Base-by-base conservation (phyloP, 2,329 filamentous ascomycete genomes). In the Trichophyton verrucosum region DNA sequence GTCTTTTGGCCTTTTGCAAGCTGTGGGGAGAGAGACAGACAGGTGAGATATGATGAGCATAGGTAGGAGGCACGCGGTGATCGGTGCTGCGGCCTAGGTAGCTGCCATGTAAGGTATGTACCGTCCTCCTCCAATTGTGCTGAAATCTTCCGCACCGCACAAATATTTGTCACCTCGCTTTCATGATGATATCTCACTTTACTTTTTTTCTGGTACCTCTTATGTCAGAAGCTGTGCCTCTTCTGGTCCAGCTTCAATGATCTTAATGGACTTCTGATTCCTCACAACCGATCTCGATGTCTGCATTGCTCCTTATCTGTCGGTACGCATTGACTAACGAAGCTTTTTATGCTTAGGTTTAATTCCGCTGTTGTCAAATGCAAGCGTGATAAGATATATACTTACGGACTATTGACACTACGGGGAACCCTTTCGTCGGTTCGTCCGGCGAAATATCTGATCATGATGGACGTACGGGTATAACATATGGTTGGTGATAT, bases 141-240 rank as follows among this genome's bases (percentile, higher is more conserved):
- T 27, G 27, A 27, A 27, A n/a, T 7, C 22, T 55, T 15, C 24
- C 49, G 20, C 49, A 36, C 24, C 13, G 49, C 30, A 46, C 15
- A 44, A 42, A 2, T 40, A 55, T 61, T n/a, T 7, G 27, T 30
- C 42, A 51, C 62, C 60, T 55, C 56, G 60, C 11, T 13, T 38
- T 3, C 53, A 81, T 89, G 87, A 90, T 91, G 87, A 91, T 82
- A 82, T 78, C 78, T 76, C 78, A 77, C 76, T 73, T 74, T 72
- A 77, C 74, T 76, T 77, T 78, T 79, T 86, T 89, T 91, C 87
- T 92, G 89, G 88, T 89, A 94, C 89, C 89, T 92, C 89, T 94
- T 91, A 88, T 88, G 82, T 87, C 86, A 91, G 83, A 78, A 80
- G 59, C 57, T 55, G 55, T 69, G 59, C 57, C 60, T 56, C 57